Conservation (phyloP, 208 protist genomes). For the Wallacemonas sp. region DNA sequence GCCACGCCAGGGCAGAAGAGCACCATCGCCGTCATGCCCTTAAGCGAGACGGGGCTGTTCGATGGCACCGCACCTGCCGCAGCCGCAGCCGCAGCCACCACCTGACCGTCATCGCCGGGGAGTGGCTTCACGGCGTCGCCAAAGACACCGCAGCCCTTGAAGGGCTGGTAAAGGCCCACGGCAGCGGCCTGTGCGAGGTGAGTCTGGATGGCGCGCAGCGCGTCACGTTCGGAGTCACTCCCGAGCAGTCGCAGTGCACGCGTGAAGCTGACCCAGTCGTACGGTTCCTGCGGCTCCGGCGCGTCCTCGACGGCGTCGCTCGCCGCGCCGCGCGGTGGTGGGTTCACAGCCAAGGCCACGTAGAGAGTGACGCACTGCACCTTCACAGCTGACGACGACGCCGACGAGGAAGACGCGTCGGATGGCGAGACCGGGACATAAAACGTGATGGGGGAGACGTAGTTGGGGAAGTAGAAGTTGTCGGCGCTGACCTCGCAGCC, state of each 20-base stretch:
- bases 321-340: conserved; percentile 50
- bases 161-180: conserved; percentile 57
- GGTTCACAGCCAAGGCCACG: conserved; percentile 52
- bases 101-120: neutral
- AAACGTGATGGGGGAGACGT: conserved; percentile 62
- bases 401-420: neutral
- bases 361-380: conserved; percentile 60
- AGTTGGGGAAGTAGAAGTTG: conserved; percentile 79
- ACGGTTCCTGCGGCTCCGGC: conserved; percentile 61
- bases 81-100: no score
- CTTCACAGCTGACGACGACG: neutral
- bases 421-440: conserved; percentile 24
- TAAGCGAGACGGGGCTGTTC: conserved; percentile 19
- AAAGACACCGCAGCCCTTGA: conserved; percentile 70
- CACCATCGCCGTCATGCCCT: conserved; percentile 43
- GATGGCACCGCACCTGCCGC: neutral
- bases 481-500: conserved; percentile 80
- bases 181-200: conserved; percentile 40
- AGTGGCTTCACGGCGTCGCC: conserved; percentile 47
- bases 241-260: conserved; percentile 41
- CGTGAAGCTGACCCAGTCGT: conserved; percentile 75
- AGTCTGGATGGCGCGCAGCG: conserved; percentile 40
- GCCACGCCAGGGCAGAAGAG: conserved; percentile 40
- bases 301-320: conserved; percentile 63
- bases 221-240: conserved; percentile 47